Base-by-base conservation (phyloP, 2,329 filamentous ascomycete genomes). In the Chaetoscypha palmicola region DNA sequence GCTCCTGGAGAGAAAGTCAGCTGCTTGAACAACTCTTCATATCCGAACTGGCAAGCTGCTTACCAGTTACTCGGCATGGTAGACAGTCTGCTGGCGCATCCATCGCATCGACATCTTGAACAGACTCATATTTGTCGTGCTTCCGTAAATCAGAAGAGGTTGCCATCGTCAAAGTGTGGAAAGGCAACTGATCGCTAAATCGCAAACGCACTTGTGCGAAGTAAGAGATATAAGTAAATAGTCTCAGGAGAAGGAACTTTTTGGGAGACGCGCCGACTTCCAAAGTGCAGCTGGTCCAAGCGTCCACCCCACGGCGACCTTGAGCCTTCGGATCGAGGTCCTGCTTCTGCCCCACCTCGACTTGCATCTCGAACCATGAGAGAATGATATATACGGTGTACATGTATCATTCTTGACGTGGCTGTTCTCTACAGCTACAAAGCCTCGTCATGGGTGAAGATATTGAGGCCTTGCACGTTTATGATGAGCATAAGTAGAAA, bases 381-480 rank as follows among this genome's bases (percentile, higher is more conserved):
- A 16, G 19, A 16, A 34, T 9, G 17, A 9, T 4, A 16, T 34
- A n/a, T n/a, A n/a, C n/a, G n/a, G n/a, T 34, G 10, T 9, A 34
- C 16, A 16, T 19, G 4, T 16, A 16, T 17, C n/a, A 34, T 10
- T 16, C 9, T 16, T 19, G 17, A 17, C 14, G 32, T 16, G 12
- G 32, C 9, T 9, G 32, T 10, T 34, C 14, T 31, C 16, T 31
- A 10, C 4, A 4, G 16, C 11, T 9, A 4, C 16, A 10, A 22
- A 12, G 14, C 32, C 38, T 45, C 43, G 81, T 66, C 64, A 91
- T 90, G 85, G 86, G 77, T 70, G 81, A 87, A 69, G 80, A 86
- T 62, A 86, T 98, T 62, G 91, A 97, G 73, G 92, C 91, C 63
- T 74, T 98, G 61, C 91, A 97, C 72, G 89, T 98, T 64, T 96